phyloP scores from a whole-genome alignment of 768 basidiomycete species.

The Galerina marginata region DNA sequence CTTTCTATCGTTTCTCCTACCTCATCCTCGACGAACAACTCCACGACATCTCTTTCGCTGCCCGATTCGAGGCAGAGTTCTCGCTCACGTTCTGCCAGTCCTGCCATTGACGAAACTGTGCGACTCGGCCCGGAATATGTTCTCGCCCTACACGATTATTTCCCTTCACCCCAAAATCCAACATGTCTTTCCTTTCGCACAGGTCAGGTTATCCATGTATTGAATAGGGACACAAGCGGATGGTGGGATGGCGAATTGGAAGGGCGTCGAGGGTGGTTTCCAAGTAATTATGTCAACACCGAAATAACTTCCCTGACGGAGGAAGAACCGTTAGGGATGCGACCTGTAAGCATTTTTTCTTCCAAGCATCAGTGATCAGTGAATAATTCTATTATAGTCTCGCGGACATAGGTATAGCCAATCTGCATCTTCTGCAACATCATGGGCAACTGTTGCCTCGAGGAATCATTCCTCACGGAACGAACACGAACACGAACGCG shows the following conservation, averaged over 20 bases:
- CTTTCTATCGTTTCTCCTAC: slow-evolving; percentile 60
- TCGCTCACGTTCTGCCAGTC: slow-evolving; percentile 44
- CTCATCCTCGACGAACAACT: slow-evolving; percentile 59
- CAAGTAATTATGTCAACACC: slow-evolving; percentile 90
- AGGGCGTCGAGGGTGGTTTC: slow-evolving; percentile 94
- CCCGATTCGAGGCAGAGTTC: slow-evolving; percentile 32
- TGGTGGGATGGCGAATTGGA: slow-evolving; percentile 99
- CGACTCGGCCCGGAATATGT: slow-evolving; percentile 71
- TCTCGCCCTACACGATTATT: slow-evolving; percentile 91
- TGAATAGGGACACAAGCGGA: slow-evolving; percentile 84
- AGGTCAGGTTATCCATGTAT: slow-evolving; percentile 91
- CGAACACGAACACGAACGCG: slow-evolving; percentile 44
- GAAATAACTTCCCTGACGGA: slow-evolving; percentile 62
- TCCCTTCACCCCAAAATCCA: slow-evolving; percentile 68
- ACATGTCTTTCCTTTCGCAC: slow-evolving; percentile 89
- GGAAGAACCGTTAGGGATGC: slow-evolving; percentile 55
- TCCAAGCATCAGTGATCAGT: neutral
- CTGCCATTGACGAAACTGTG: slow-evolving; percentile 56
- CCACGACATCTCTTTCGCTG: slow-evolving; percentile 53
- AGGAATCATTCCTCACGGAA: slow-evolving; percentile 27
- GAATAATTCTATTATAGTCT: slow-evolving; percentile 25
- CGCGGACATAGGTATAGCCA: slow-evolving; percentile 54
- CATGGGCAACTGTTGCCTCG: slow-evolving; percentile 57
- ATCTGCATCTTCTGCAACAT: slow-evolving; percentile 57
- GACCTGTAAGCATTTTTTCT: slow-evolving; percentile 42